phyloP scores from a whole-genome alignment of 371 early-diverging fungal species.

The Lichtheimia ramosa region DNA sequence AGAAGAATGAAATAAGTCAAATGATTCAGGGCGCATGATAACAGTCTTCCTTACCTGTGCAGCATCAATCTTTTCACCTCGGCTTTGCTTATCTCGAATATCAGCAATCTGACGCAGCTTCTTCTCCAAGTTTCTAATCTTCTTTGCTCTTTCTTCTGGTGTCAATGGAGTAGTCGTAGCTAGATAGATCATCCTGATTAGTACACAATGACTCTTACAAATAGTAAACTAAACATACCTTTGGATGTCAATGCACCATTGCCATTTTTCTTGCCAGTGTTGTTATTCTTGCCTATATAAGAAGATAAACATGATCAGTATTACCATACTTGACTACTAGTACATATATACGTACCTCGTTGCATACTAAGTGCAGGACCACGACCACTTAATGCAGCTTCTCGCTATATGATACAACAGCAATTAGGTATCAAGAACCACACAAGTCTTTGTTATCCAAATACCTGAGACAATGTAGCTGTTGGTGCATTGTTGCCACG shows the following conservation, averaged over 20 bases:
- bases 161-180: constrained; percentile 13
- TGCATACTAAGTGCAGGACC: constrained; percentile 14
- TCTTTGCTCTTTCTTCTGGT: constrained; percentile 74
- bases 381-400: constrained; percentile 32
- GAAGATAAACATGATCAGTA: neutral
- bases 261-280: constrained; percentile 26
- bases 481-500: constrained; percentile 56
- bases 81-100: constrained; percentile 73
- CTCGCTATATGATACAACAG: constrained; percentile 19
- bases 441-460: neutral
- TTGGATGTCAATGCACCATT: constrained; percentile 8
- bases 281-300: constrained; percentile 55
- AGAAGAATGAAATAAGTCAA: neutral
- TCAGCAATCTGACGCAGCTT: constrained; percentile 89
- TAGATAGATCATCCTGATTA: neutral
- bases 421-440: neutral
- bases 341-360: neutral
- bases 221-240: neutral
- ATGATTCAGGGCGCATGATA: neutral
- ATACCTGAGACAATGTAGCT: constrained; percentile 43
- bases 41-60: constrained; percentile 65
- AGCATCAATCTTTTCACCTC: constrained; percentile 79
- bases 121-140: constrained; percentile 81
- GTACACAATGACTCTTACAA: neutral
- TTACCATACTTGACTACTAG: no score